Evolutionary conservation across 495 filamentous ascomycete genomes (phyloP), one percentile per base, ranked within the genome.

Genomic region (Staphylotrichum tortipilum): DNA sequence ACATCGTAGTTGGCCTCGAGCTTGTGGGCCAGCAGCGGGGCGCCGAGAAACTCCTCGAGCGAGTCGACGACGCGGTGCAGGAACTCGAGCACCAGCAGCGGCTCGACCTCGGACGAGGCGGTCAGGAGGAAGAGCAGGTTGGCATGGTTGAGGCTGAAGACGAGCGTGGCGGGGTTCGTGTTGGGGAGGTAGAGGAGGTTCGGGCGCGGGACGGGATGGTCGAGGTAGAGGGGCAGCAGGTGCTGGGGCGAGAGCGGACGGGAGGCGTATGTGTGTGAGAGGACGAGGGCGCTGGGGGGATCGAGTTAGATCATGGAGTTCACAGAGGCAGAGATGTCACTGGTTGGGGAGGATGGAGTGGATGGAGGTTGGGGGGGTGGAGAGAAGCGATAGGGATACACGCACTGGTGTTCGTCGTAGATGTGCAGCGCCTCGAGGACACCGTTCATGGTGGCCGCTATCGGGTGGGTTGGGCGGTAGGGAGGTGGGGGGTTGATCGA

Each of bases 371-470:
- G n/a, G n/a, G n/a, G n/a, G n/a, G n/a, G n/a, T n/a, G n/a, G n/a
- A n/a, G n/a, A n/a, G n/a, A n/a, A n/a, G n/a, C n/a, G n/a, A n/a
- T n/a, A 21, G 3, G 18, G 3, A 44, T 21, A 3, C n/a, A 17
- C 74, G 60, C 68, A 92, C 89, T 88, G 89, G 66, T 86, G 78
- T 71, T 94, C 88, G 76, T 96, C 88, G 66, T 84, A 95, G 63
- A 98, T 89, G 76, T 96, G 94, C 60, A 98, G 72, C 59, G 92
- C 92, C 77, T 95, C 90, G 60, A 98, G 85, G 64, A 85, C 81
- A 70, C 85, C 81, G 77, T 82, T 88, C 80, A 88, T 88, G 64
- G 60, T 64, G 61, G 50, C 30, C 24, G 35, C 28, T 43, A 10
- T 43, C 19, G 36, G 23, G 5, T 10, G 7, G 38, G 5, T 35